These are phyloP conservation scores for Starmerella sirachaensis DNA, from an alignment of 805 yeast genomes.

Conservation along the genomic window DNA sequence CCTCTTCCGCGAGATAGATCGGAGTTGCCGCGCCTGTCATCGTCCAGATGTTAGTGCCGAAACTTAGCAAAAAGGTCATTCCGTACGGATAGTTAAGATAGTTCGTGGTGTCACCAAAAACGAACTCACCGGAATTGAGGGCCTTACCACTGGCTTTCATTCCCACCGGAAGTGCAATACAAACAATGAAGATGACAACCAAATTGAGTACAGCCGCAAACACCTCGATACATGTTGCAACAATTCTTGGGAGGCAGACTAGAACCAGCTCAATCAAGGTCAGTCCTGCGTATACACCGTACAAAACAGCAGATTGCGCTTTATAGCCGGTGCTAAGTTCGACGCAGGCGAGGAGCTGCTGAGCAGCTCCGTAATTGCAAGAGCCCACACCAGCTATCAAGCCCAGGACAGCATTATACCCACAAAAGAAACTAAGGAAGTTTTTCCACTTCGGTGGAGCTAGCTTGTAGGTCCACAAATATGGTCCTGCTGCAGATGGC, in stretches of 20 bases:
- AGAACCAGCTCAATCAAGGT: conserved; percentile 40
- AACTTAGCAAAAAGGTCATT: conserved; percentile 41
- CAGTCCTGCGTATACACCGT: conserved; percentile 51
- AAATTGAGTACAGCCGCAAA: conserved; percentile 45
- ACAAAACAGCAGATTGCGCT: conserved; percentile 40
- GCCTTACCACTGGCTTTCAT: conserved; percentile 17
- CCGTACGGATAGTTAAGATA: conserved; percentile 45
- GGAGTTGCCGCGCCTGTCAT: conserved; percentile 62
- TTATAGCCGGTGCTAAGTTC: conserved; percentile 37
- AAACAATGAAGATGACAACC: conserved; percentile 39
- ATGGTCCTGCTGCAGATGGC: conserved; percentile 67
- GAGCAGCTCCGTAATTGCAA: conserved; percentile 58
- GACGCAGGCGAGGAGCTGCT: conserved; percentile 35
- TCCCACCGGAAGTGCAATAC: conserved; percentile 57
- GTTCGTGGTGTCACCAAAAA: conserved; percentile 43
- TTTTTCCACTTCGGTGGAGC: conserved; percentile 41
- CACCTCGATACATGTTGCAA: conserved; percentile 47
- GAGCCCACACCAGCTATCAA: conserved; percentile 55
- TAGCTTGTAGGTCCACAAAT: conserved; percentile 55
- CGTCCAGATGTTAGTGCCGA: conserved; percentile 63
- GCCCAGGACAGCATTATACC: conserved; percentile 56
- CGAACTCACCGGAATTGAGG: conserved; percentile 39
- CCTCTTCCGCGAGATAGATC: conserved; percentile 62
- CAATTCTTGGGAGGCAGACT: conserved; percentile 46
- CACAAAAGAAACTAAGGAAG: conserved; percentile 50